Evolutionary conservation across 768 basidiomycete species (phyloP).

Genomic region (Austroboletus festivus): DNA sequence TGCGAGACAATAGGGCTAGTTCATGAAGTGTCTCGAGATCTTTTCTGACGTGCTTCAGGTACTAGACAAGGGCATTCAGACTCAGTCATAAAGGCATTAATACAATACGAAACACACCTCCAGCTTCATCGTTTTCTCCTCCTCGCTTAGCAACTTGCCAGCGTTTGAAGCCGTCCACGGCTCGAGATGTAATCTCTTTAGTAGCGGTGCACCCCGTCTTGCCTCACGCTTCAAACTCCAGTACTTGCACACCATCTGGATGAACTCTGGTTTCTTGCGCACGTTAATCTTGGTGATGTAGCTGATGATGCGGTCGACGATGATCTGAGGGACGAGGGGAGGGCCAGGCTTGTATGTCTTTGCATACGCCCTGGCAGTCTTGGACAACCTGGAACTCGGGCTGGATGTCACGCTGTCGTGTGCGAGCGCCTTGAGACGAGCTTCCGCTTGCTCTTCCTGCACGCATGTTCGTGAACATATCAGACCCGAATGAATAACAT

Average conservation of each 20-base stretch:
- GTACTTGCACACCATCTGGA: constrained; percentile 79
- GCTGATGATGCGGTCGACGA: constrained; percentile 72
- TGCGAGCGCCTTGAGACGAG: constrained; percentile 54
- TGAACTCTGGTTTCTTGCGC: constrained; percentile 72
- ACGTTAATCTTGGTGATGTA: constrained; percentile 72
- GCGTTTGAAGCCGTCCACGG: constrained; percentile 89
- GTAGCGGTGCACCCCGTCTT: constrained; percentile 85
- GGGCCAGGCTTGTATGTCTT: constrained; percentile 92
- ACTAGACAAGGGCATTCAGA: constrained; percentile 25
- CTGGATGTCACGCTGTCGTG: constrained; percentile 38
- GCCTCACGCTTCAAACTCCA: constrained; percentile 98
- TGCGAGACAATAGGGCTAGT: constrained; percentile 63
- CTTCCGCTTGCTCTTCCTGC: constrained; percentile 69
- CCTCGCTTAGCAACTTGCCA: constrained; percentile 65
- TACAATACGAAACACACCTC: constrained; percentile 49
- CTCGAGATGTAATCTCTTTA: constrained; percentile 92
- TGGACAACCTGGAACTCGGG: constrained; percentile 50
- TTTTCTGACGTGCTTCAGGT: constrained; percentile 60
- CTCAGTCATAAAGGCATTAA: not conserved
- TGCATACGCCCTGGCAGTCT: constrained; percentile 86
- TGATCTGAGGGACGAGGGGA: constrained; percentile 83
- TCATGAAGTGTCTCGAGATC: constrained; percentile 75
- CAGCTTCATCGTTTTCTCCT: constrained; percentile 78
- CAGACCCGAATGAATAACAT: not conserved
- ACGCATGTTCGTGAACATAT: not conserved